A percentile compares a stretch with the other conserved stretches of the same genome.
Conservation (phyloP, 2,329 filamentous ascomycete species). For the Monosporascus sp. region DNA sequence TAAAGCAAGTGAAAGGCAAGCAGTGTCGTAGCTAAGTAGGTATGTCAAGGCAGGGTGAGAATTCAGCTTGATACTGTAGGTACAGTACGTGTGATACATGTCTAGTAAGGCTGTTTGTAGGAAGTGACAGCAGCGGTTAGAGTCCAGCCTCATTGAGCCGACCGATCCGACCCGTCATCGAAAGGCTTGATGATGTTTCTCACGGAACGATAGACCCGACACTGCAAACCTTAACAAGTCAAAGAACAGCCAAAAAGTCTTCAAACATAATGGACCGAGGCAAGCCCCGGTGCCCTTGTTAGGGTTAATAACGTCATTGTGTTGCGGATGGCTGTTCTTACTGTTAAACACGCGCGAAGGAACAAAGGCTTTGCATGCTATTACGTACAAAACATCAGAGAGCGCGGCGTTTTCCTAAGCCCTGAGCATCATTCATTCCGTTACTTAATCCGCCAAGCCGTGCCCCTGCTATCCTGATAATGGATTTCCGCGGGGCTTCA, state of each 20-base stretch:
- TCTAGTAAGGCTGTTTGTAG: not conserved
- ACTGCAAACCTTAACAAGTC: no score
- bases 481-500: not conserved
- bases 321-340: not conserved
- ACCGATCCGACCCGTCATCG: not conserved
- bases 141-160: not conserved
- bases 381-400: constrained; percentile 24
- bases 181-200: no score
- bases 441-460: not conserved
- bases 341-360: not conserved
- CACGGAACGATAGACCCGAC: no score
- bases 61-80: no score
- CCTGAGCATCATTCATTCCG: not conserved
- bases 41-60: no score
- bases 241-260: no score
- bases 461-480: not conserved
- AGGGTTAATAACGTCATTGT: no score
- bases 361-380: constrained; percentile 13
- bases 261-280: no score
- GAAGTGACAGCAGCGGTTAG: not conserved
- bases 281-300: no score
- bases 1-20: no score
- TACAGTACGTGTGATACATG: no score
- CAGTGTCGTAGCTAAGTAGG: no score
- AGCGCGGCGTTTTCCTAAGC: constrained; percentile 10